Conservation (phyloP, 768 basidiomycete genomes). For the Leccinum uliginosum region DNA sequence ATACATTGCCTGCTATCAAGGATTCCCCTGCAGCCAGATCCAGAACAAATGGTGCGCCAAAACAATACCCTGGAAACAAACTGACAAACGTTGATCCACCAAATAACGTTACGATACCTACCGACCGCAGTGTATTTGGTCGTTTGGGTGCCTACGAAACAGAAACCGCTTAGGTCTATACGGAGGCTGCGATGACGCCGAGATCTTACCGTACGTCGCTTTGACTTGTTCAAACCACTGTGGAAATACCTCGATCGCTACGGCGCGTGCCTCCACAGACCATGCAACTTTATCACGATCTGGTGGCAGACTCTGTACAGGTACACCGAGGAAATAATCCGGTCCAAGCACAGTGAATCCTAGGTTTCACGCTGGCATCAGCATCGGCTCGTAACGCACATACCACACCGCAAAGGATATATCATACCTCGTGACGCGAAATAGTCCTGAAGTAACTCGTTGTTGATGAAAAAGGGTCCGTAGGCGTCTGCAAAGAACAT, state of each 20-base stretch:
- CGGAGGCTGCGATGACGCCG: not conserved
- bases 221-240: conserved; percentile 49
- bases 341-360: conserved; percentile 55
- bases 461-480: conserved; percentile 53
- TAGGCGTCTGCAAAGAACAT: conserved; percentile 55
- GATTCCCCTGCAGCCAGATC: conserved; percentile 41
- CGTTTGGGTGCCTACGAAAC: conserved; percentile 18
- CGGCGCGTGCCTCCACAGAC: conserved; percentile 33
- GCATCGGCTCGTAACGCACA: not conserved
- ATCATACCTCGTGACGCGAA: conserved; percentile 53
- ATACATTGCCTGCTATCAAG: conserved; percentile 39
- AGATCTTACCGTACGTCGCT: conserved; percentile 38
- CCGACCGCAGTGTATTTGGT: conserved; percentile 42
- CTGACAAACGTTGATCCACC: not conserved
- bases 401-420: not conserved
- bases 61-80: conserved; percentile 46
- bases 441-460: conserved; percentile 56
- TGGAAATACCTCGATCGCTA: conserved; percentile 39
- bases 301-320: conserved; percentile 36
- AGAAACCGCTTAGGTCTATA: not conserved
- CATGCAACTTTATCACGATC: conserved; percentile 37
- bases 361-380: conserved; percentile 18
- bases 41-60: conserved; percentile 48
- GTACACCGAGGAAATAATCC: conserved; percentile 59
- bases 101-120: conserved; percentile 12